phyloP scores from a whole-genome alignment of 129 eudicot genomes.

The Cynara cardunculus region DNA sequence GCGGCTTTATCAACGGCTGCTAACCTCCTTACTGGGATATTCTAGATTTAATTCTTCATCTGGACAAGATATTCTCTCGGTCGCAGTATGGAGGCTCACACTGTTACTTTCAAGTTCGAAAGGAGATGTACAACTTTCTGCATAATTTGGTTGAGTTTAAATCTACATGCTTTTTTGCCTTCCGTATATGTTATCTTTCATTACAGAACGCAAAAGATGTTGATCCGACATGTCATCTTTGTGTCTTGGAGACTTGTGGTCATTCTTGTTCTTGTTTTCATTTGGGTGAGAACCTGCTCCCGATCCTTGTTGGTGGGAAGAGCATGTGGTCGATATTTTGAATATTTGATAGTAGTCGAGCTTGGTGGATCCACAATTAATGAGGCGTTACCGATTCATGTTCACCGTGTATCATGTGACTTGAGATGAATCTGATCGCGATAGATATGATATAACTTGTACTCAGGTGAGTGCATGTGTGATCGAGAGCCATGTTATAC shows the following conservation, averaged over 20 bases:
- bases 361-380: too few relatives aligned
- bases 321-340: too few relatives aligned
- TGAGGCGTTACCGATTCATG: too few relatives aligned
- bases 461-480: too few relatives aligned
- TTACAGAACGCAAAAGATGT: neutral
- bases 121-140: conserved; percentile 8
- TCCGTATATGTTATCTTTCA: neutral
- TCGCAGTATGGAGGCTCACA: neutral
- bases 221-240: neutral
- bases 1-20: conserved; percentile 91
- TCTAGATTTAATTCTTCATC: conserved; percentile 14
- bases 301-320: too few relatives aligned
- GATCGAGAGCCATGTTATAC: too few relatives aligned
- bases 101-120: conserved; percentile 1
- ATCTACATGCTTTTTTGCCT: neutral
- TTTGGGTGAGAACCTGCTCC: neutral
- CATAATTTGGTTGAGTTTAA: conserved; percentile 3
- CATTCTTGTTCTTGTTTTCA: neutral
- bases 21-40: conserved; percentile 80
- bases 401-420: too few relatives aligned
- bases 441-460: too few relatives aligned
- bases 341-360: too few relatives aligned
- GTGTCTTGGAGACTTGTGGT: neutral
- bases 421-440: too few relatives aligned
- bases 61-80: neutral